Evolutionary conservation across 225 moss, liverwort and hornwort species (phyloP).

Genomic region (Climacium dendroides): DNA sequence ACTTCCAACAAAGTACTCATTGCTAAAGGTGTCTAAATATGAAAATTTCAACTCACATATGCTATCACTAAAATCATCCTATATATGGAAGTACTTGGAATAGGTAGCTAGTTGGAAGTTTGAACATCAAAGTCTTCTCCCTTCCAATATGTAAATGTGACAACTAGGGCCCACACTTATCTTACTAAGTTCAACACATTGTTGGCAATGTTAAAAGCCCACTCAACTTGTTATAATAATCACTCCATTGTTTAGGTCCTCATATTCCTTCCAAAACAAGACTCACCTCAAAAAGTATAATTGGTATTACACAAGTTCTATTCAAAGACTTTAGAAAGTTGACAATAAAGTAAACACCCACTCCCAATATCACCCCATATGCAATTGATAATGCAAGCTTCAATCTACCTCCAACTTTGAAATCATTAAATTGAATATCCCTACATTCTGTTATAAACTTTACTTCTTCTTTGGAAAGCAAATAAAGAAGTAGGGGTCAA

Average conservation of each 20-base stretch:
- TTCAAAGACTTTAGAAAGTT: not conserved
- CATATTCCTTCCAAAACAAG: not conserved
- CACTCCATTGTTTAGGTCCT: too few relatives aligned
- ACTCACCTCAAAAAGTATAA: not conserved
- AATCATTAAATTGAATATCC: accelerated
- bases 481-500: not conserved
- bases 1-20: not conserved
- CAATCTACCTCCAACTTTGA: accelerated
- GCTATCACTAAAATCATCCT: not conserved
- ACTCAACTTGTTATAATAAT: too few relatives aligned
- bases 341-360: not conserved
- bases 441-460: not conserved
- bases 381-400: not conserved
- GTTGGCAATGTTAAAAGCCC: too few relatives aligned
- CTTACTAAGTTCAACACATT: not conserved
- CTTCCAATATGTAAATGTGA: not conserved
- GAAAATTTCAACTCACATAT: not conserved
- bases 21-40: not conserved
- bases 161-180: not conserved
- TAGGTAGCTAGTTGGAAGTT: not conserved
- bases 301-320: not conserved
- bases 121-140: not conserved
- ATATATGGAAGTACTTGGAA: not conserved
- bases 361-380: not conserved
- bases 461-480: not conserved